These are phyloP conservation scores for Diaporthe vaccinii DNA, from an alignment of 2,329 filamentous ascomycete species.

Conservation along the genomic window DNA sequence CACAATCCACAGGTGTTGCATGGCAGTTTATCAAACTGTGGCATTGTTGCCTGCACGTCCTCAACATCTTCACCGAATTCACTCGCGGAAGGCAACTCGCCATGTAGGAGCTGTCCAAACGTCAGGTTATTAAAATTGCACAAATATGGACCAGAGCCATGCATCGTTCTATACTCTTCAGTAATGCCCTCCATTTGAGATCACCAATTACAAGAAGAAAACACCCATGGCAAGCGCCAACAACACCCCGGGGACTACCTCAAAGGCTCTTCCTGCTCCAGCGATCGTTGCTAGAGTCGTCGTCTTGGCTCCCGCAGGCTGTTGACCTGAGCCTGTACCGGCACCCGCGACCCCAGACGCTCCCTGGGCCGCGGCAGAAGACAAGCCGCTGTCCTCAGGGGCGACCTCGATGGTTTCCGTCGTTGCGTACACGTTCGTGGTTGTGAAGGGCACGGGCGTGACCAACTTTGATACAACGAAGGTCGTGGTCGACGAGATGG, in stretches of 20 bases:
- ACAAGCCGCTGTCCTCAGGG: not conserved
- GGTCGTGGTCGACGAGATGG: constrained; percentile 17
- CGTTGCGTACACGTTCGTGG: not conserved
- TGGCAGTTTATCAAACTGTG: not conserved
- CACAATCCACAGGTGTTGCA: not conserved
- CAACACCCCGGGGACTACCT: not conserved
- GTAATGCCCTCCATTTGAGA: no score
- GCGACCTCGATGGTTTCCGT: constrained; percentile 4
- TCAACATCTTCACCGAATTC: not conserved
- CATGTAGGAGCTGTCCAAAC: not conserved
- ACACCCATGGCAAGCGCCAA: not conserved
- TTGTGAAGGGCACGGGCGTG: constrained; percentile 4
- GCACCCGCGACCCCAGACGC: constrained; percentile 14
- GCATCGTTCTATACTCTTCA: not conserved
- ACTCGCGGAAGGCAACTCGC: no score
- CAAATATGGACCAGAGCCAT: not conserved
- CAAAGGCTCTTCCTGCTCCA: not conserved
- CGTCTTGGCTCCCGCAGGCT: constrained; percentile 5
- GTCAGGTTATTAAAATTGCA: not conserved
- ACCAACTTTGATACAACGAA: not conserved
- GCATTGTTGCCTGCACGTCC: not conserved
- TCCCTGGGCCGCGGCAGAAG: not conserved
- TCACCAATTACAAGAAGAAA: not conserved
- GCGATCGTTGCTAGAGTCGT: constrained; percentile 2
- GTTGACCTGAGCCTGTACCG: not conserved